Evolutionary conservation across 768 basidiomycete species (phyloP).

Genomic region (Boletales sp.): DNA sequence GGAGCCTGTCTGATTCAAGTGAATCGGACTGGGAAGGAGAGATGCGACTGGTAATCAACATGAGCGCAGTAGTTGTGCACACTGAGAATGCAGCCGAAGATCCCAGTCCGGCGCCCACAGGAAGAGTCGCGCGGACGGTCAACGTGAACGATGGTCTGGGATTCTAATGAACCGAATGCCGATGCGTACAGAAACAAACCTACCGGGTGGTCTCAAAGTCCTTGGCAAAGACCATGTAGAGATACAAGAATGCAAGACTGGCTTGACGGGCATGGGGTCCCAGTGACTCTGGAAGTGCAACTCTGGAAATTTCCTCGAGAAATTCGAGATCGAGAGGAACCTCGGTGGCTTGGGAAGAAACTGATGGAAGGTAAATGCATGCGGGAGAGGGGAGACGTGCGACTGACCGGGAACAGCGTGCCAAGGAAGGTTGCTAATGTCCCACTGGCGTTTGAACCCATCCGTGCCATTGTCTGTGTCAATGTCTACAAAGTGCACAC

Average conservation of each 20-base stretch:
- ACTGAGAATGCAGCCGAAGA: constrained; percentile 95
- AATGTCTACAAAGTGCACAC: constrained; percentile 75
- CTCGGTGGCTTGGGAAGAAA: constrained; percentile 15
- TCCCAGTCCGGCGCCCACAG: constrained; percentile 93
- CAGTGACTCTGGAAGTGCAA: constrained; percentile 31
- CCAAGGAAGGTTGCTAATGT: constrained; percentile 76
- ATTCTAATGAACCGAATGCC: constrained; percentile 3
- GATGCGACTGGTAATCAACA: constrained; percentile 74
- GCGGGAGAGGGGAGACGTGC: neutral
- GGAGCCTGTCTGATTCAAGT: constrained; percentile 49
- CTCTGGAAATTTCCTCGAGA: constrained; percentile 61
- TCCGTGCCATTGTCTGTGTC: constrained; percentile 24
- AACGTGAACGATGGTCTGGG: constrained; percentile 75
- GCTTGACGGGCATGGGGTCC: constrained; percentile 42
- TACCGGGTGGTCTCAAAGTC: constrained; percentile 39
- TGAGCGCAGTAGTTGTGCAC: constrained; percentile 76
- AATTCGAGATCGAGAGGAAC: constrained; percentile 65
- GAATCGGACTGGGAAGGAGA: constrained; percentile 32
- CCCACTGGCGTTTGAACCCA: constrained; percentile 78
- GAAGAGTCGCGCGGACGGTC: constrained; percentile 81
- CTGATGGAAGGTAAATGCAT: constrained; percentile 7
- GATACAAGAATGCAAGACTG: constrained; percentile 80
- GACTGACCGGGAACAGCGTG: constrained; percentile 49
- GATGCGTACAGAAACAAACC: constrained; percentile 43
- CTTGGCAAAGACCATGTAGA: constrained; percentile 74